Conservation (phyloP, 1,284 basidiomycete species). For the Trichosporon faecale region DNA sequence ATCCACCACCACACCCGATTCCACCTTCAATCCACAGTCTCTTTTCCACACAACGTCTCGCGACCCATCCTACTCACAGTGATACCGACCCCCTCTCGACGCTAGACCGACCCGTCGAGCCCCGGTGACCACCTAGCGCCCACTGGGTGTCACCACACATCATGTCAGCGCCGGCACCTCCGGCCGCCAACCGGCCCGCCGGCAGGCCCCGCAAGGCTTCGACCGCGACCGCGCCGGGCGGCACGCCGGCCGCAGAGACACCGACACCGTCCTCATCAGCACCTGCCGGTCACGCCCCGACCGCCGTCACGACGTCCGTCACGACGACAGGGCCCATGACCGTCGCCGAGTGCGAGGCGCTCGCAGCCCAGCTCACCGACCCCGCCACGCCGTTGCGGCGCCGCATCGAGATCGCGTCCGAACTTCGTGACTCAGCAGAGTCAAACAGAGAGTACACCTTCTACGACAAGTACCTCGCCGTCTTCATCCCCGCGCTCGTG, state of each 20-base stretch:
- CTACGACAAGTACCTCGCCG: constrained; percentile 61
- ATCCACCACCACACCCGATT: not conserved
- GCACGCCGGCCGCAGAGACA: constrained; percentile 31
- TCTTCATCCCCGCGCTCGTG: constrained; percentile 70
- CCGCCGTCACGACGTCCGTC: constrained; percentile 27
- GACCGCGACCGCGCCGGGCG: constrained; percentile 29
- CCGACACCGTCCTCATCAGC: constrained; percentile 35
- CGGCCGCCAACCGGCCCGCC: constrained; percentile 10
- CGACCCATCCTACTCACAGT: not conserved
- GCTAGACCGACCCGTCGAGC: not conserved
- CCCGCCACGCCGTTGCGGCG: constrained; percentile 27
- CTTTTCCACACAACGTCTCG: not conserved
- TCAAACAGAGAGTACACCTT: constrained; percentile 72
- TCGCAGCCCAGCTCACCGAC: constrained; percentile 44
- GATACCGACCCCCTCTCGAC: constrained; percentile 1
- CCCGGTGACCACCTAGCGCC: constrained; percentile 2
- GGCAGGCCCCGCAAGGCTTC: constrained; percentile 44
- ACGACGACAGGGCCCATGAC: constrained; percentile 40
- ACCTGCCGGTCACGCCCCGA: constrained; percentile 15
- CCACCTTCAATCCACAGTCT: not conserved
- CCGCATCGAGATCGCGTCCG: constrained; percentile 57
- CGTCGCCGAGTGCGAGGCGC: constrained; percentile 43
- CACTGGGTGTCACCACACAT: constrained; percentile 3
- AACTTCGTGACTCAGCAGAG: constrained; percentile 84
- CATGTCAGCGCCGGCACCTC: constrained; percentile 17